Base-by-base conservation (phyloP, 148 eudicot species). In the Cornus kousa region DNA sequence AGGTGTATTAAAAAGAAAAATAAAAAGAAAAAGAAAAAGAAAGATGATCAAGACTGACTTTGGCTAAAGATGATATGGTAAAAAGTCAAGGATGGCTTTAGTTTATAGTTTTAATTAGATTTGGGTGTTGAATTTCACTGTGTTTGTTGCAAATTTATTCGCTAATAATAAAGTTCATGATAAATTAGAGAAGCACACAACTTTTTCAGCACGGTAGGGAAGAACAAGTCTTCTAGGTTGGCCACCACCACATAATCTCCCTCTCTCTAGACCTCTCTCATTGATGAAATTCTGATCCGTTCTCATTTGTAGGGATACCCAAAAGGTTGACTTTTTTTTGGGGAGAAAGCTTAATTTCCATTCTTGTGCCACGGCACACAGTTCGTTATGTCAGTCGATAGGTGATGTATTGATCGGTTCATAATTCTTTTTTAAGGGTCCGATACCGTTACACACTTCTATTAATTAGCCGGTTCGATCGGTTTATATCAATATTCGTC, bases 151-250 rank as follows among this genome's bases (percentile, higher is more conserved):
- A 11, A 33, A 31, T 55, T 17, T 19, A 74, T 57, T 53, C 11
- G 37, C 19, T 4, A n/a, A 46, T 74, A 57, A 59, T 59, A 33
- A 74, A 74, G 77, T 20, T 60, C 3, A 10, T 60, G 68, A 59
- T 13, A 55, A 57, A 28, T 28, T 28, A 73, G 23, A 19, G 75
- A 31, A 73, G 75, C 65, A 2, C 37, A 73, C 64, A 31, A 74
- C 43, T 24, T 33, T 55, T 74, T 74, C 67, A 32, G 17, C 28
- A 32, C 24, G 40, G 40, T 8, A 7, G 9, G 28, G 31, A 57
- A 43, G 43, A 60, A 60, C 35, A 16, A 35, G 77, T 74, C 77
- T 35, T 74, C 50, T 35, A 57, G 68, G 68, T 74, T 74, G 77
- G 77, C 68, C 32, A 74, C 77, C 33, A 53, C 59, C 59, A 53